Conservation (phyloP, 257 asterid species). For the Linaria vulgaris region DNA sequence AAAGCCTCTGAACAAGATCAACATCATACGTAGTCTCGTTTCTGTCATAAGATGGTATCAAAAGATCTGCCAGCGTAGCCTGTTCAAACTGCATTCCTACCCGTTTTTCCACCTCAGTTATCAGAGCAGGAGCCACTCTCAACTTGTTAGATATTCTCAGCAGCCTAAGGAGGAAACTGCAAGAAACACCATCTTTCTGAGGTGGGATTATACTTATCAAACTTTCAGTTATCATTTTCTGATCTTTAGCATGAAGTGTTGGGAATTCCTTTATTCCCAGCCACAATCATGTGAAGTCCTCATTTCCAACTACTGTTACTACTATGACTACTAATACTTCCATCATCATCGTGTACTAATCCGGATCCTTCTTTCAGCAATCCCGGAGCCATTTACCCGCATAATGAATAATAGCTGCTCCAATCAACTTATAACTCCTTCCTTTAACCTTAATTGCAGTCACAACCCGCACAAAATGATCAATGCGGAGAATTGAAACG, state of each 20-base stretch:
- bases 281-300: conserved; percentile 77
- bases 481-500: conserved; percentile 77
- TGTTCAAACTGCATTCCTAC: conserved; percentile 97
- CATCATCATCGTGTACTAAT: conserved; percentile 36
- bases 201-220: conserved; percentile 88
- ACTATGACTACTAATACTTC: conserved; percentile 28
- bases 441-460: conserved; percentile 94
- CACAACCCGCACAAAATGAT: conserved; percentile 81
- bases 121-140: conserved; percentile 85
- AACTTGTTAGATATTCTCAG: conserved; percentile 76
- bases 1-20: conserved; percentile 84
- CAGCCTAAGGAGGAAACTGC: conserved; percentile 80
- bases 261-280: conserved; percentile 54
- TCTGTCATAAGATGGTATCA: conserved; percentile 66
- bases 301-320: conserved; percentile 63
- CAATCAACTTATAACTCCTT: conserved; percentile 78
- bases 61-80: conserved; percentile 72
- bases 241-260: conserved; percentile 64
- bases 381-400: conserved; percentile 78
- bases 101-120: conserved; percentile 85
- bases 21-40: conserved; percentile 71
- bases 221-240: conserved; percentile 83
- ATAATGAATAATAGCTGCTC: conserved; percentile 73
- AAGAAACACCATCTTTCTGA: conserved; percentile 76
- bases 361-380: conserved; percentile 50